These are phyloP conservation scores for Bacidia gigantensis DNA, from an alignment of 495 filamentous ascomycete genomes.

Conservation along the genomic window DNA sequence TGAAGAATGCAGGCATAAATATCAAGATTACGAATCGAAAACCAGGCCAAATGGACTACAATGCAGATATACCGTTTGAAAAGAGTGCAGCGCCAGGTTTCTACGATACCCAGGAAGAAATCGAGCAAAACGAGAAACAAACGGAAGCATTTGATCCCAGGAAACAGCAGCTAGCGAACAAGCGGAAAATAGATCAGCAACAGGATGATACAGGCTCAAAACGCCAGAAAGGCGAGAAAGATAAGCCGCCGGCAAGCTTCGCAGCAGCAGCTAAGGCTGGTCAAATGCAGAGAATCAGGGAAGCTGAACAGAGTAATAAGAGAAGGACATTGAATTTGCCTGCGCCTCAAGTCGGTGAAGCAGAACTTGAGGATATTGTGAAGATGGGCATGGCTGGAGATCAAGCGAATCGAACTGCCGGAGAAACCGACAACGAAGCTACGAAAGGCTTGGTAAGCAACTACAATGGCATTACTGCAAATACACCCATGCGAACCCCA, in stretches of 20 bases:
- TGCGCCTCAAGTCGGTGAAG: conserved; percentile 78
- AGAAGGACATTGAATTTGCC: conserved; percentile 67
- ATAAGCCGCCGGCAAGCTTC: conserved; percentile 54
- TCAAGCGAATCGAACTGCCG: conserved; percentile 61
- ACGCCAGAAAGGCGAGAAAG: conserved; percentile 75
- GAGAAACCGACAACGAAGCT: conserved; percentile 68
- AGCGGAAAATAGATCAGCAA: conserved; percentile 82
- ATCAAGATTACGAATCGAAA: conserved; percentile 91
- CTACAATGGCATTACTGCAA: conserved; percentile 66
- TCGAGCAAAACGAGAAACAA: conserved; percentile 68
- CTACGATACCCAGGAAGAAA: conserved; percentile 81
- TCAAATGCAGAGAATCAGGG: conserved; percentile 88
- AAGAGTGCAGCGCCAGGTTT: conserved; percentile 82
- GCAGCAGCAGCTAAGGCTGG: conserved; percentile 89
- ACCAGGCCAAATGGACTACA: conserved; percentile 97
- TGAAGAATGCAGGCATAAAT: conserved; percentile 96
- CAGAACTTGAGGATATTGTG: conserved; percentile 91
- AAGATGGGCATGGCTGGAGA: conserved; percentile 97
- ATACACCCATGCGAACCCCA: conserved; percentile 83
- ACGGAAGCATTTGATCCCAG: conserved; percentile 82
- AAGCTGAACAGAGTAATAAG: conserved; percentile 94
- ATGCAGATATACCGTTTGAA: conserved; percentile 96
- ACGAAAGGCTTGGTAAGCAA: conserved; percentile 76
- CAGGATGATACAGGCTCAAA: conserved; percentile 66
- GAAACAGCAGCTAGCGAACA: conserved; percentile 90